phyloP scores from a whole-genome alignment of 1,284 basidiomycete genomes.

The Sparassis latifolia region DNA sequence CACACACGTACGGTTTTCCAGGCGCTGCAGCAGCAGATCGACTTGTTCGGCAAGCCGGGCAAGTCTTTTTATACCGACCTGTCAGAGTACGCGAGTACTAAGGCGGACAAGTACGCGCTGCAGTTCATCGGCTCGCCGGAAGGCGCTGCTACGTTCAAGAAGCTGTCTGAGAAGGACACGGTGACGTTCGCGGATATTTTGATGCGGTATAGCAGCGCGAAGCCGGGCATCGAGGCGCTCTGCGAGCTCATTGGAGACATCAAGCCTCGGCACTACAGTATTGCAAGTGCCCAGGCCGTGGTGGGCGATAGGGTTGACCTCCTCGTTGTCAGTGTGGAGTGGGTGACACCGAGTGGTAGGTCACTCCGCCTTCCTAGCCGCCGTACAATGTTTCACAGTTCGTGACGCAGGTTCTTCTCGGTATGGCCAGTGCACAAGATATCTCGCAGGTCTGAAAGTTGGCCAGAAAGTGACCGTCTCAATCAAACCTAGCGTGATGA shows the following conservation, averaged over 20 bases:
- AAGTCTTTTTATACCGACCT: constrained; percentile 95
- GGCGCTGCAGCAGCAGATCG: constrained; percentile 92
- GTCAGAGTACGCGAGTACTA: constrained; percentile 67
- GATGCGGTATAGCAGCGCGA: constrained; percentile 74
- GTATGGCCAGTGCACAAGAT: constrained; percentile 95
- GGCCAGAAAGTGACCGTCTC: constrained; percentile 97
- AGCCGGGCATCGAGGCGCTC: constrained; percentile 76
- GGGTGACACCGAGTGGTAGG: constrained; percentile 81
- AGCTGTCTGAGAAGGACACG: constrained; percentile 91
- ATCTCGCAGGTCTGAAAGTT: constrained; percentile 76
- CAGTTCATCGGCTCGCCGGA: constrained; percentile 94
- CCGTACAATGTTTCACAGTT: not conserved
- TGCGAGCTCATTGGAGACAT: constrained; percentile 89
- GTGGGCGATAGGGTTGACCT: constrained; percentile 94
- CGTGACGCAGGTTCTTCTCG: constrained; percentile 55
- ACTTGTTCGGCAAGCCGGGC: constrained; percentile 92
- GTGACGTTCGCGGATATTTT: constrained; percentile 92
- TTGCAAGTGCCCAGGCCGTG: constrained; percentile 90
- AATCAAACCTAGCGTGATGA: constrained; percentile 99
- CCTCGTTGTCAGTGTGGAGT: constrained; percentile 94
- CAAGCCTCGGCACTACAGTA: constrained; percentile 97
- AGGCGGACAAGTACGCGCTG: constrained; percentile 77
- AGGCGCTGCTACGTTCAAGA: constrained; percentile 90
- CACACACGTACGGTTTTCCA: constrained; percentile 95
- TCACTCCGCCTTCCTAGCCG: constrained; percentile 6